Evolutionary conservation across 2,329 filamentous ascomycete species (phyloP).

Genomic region (Alternaria burnsii): DNA sequence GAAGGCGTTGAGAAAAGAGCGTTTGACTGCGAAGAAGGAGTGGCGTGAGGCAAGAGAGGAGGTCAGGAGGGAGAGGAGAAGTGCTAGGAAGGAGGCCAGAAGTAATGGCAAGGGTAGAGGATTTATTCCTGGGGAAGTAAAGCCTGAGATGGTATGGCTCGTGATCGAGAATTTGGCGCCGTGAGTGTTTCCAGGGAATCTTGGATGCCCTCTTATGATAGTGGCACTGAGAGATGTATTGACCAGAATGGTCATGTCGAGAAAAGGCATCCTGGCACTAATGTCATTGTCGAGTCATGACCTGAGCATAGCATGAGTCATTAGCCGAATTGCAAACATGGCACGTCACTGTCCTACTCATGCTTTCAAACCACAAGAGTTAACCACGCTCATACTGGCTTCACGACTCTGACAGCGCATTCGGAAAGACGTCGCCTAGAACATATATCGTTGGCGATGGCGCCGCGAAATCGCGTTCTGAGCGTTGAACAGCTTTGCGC

Average conservation of each 20-base stretch:
- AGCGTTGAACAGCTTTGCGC: neutral
- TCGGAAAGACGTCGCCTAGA: neutral
- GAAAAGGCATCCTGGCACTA: neutral
- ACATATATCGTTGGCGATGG: too few relatives aligned
- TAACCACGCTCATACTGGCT: neutral
- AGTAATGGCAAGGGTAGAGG: neutral
- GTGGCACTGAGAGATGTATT: neutral
- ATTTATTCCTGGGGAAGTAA: neutral
- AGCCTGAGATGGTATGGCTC: slow-evolving; percentile 37
- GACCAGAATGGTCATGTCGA: neutral
- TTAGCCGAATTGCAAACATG: neutral
- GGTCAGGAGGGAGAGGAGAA: slow-evolving; percentile 1
- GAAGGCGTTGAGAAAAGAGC: slow-evolving; percentile 29
- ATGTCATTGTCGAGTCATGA: neutral
- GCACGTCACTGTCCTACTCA: neutral
- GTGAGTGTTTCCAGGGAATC: neutral
- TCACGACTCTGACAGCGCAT: neutral
- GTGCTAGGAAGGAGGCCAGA: neutral
- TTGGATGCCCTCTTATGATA: neutral
- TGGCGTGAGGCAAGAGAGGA: slow-evolving; percentile 22
- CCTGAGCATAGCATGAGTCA: neutral
- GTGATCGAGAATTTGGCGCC: slow-evolving; percentile 41
- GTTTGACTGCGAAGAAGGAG: slow-evolving; percentile 22
- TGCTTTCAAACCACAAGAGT: neutral
- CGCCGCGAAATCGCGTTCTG: neutral